These are phyloP conservation scores for Phyllosticta capitalensis DNA, from an alignment of 2,329 filamentous ascomycete species.

Conservation along the genomic window DNA sequence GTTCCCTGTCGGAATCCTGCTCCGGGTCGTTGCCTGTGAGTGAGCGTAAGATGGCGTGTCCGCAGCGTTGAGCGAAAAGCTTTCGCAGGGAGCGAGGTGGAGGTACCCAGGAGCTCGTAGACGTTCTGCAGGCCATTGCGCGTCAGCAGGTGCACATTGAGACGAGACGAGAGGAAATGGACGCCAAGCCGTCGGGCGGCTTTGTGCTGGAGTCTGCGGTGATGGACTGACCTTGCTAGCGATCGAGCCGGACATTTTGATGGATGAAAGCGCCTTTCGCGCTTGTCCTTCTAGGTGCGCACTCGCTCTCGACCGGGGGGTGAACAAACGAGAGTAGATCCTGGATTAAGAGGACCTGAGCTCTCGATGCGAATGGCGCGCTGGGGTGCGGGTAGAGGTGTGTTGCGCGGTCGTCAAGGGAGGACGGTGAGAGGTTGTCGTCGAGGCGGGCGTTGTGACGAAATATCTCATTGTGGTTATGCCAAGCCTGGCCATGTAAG, in stretches of 20 bases:
- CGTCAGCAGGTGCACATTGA: conserved; percentile 1
- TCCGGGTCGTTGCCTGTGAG: conserved; percentile 58
- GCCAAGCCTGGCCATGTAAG: conserved; percentile 8
- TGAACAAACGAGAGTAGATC: conserved; percentile 29
- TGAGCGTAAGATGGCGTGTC: conserved; percentile 17
- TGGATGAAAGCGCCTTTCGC: conserved; percentile 33
- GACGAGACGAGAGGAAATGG: conserved; percentile 5
- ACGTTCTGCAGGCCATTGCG: conserved; percentile 58
- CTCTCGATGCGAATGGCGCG: conserved; percentile 19
- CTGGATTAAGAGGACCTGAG: conserved; percentile 28
- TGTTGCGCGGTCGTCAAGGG: conserved; percentile 4
- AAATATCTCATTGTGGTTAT: conserved; percentile 12
- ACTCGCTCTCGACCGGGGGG: conserved; percentile 24
- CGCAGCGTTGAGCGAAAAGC: neutral
- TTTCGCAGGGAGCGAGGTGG: conserved; percentile 16
- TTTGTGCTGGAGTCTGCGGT: neutral
- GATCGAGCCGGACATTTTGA: conserved; percentile 29
- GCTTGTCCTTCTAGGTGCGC: conserved; percentile 34
- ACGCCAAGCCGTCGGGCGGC: neutral
- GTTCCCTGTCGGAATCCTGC: conserved; percentile 63
- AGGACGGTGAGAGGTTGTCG: conserved; percentile 6
- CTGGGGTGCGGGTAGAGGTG: conserved; percentile 2
- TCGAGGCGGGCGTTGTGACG: neutral
- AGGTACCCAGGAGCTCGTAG: conserved; percentile 93
- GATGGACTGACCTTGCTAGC: conserved; percentile 33